Evolutionary conservation across 1,284 basidiomycete genomes (phyloP), one percentile per base, ranked within the genome.

Genomic region (Malassezia yamatoensis): DNA sequence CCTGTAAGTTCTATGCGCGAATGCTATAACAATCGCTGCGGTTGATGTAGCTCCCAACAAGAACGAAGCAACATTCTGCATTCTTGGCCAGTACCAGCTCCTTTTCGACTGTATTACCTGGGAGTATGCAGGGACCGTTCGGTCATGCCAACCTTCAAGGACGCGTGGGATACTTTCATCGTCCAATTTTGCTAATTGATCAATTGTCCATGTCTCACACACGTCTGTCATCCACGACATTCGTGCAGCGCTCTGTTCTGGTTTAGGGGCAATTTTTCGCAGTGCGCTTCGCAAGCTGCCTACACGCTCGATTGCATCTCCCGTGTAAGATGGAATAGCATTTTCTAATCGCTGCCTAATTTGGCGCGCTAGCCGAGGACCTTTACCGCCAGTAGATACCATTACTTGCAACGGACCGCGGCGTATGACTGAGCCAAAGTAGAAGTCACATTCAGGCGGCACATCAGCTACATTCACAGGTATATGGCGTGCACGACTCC

Each of bases 391-490:
- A 1, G 94, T 98, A 9, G 89, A 93, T 41, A 98, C 85, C 86
- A 96, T 86, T 64, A 96, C 84, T 77, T 96, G 90, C 37, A 98
- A 77, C 0, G 91, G 89, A 0, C 93, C 91, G 60, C 85, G 82
- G 36, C 89, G 84, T 57, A 96, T 85, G 72, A 91, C 86, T 1
- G 88, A 87, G 43, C 94, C 94, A 77, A 98, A 98, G 79, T 94
- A 98, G 74, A 98, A 98, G 77, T 98, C 93, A 79, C 93, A 98
- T 54, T 77, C 69, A 24, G 69, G 70, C 2, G 93, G 94, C 48
- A 96, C 88, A 77, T 98, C 93, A 33, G 94, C 93, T 55, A 91
- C 90, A 76, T 98, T 98, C 60, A 94, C 85, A 3, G 90, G 88
- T 49, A 96, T 86, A 50, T 80, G 81, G 42, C 77, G 80, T 32